Evolutionary conservation across 192 early-diverging fungal genomes (phyloP), one percentile per base, ranked within the genome.

Genomic region (Backusella tarrabulga): DNA sequence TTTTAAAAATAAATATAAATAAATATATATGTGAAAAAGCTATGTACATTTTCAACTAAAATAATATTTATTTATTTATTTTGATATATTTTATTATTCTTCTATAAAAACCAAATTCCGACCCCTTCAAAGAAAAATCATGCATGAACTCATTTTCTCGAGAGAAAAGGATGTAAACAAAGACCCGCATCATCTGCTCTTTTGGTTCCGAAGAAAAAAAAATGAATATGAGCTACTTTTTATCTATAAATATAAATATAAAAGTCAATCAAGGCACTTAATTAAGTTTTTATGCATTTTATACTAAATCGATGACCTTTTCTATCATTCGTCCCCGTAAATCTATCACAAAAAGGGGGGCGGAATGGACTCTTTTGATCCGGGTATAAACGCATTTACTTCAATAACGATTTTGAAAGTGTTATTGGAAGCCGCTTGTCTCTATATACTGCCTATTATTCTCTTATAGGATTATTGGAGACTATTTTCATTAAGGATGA

Each of bases 1-100:
- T 71, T 71, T 71, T 44, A 44, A 44, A 44, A 17, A 8, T 71
- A 71, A 32, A 70, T 70, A 32, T 36, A 36, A 41, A 50, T 50
- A 50, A 50, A 50, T 50, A 50, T 50, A 50, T 50, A 50, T 50
- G 46, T 50, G 46, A 50, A 50, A 50, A 50, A n/a, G 46, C 46
- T 50, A 50, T 50, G 15, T 50, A 50, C 46, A 50, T 50, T 50
- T 50, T 50, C 46, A 50, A 50, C 46, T 50, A 50, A 6, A 50
- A 50, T 50, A 50, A 50, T 50, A 50, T n/a, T 50, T 50, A 50
- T 50, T 50, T 50, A 50, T 50, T 50, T 50, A 40, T 40, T 40
- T 40, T 11, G 11, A 40, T 40, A 40, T 17, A 44, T 4, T 17
- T 44, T 15, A 4, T 32, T 44, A 44, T 17, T 44, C 15, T 19